These are phyloP conservation scores for Penicillium verrucosum DNA, from an alignment of 2,329 filamentous ascomycete genomes.

Conservation along the genomic window DNA sequence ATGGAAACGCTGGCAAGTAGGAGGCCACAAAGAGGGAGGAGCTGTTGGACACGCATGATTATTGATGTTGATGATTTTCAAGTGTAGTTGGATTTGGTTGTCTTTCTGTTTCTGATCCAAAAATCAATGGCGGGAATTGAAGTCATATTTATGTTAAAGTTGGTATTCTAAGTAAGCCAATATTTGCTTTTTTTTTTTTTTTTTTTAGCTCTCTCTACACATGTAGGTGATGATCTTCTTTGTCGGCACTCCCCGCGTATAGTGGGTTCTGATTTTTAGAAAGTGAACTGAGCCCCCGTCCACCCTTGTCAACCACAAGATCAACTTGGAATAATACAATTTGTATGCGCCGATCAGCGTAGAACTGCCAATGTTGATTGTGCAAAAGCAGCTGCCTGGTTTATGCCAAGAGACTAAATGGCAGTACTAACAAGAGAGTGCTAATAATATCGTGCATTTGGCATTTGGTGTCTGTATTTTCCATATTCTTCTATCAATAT, in stretches of 20 bases:
- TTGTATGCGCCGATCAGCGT: slow-evolving; percentile 2
- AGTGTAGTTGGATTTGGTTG: background rate
- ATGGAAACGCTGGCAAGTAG: slow-evolving; percentile 23
- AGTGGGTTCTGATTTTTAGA: background rate
- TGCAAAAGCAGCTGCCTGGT: slow-evolving; percentile 21
- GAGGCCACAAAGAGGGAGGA: slow-evolving; percentile 26
- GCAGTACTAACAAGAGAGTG: background rate
- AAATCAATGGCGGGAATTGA: background rate
- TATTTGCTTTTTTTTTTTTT: background rate
- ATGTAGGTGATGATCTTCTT: background rate
- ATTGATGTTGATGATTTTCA: background rate
- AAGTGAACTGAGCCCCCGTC: slow-evolving; percentile 12
- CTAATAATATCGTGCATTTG: slow-evolving; percentile 2
- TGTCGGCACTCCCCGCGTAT: background rate
- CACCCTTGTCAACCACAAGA: slow-evolving; percentile 3
- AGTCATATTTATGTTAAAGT: slow-evolving; percentile 12
- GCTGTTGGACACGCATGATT: slow-evolving; percentile 23
- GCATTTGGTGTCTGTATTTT: background rate
- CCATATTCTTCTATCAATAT: background rate
- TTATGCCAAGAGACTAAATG: background rate
- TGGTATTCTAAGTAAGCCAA: background rate
- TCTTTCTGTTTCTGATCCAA: background rate
- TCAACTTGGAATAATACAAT: background rate
- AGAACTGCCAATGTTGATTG: slow-evolving; percentile 10
- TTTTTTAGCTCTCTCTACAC: background rate